Evolutionary conservation across 1,284 basidiomycete genomes (phyloP), one percentile per base, ranked within the genome.

Genomic region (Ustilago bromivora): DNA sequence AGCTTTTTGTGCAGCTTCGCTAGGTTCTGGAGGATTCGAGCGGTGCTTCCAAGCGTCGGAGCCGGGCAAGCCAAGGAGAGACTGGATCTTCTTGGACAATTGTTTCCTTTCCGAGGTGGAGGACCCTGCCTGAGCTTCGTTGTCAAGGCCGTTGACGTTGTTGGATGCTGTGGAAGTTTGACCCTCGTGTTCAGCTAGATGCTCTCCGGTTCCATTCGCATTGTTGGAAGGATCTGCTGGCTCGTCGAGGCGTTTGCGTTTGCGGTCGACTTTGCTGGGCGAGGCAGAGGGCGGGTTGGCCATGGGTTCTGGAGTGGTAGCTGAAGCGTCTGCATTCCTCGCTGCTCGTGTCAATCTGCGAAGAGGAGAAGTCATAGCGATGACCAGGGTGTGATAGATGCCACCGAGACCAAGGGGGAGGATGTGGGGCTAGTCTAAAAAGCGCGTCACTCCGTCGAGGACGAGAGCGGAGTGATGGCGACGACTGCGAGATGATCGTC

Each of bases 221-320:
- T 55, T 32, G 52, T 43, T 53, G 40, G 61, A 34, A 13, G 56
- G n/a, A 3, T 66, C 63, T 11, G 32, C n/a, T 19, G 47, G 40
- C 8, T 71, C 74, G 15, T 76, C 74, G 6, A 15, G 47, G 43
- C 69, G 68, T 47, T 71, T 76, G 19, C 74, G 74, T 47, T 71
- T 76, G 51, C 74, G 74, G 31, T 76, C 74, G 35, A 52, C 10
- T 36, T 76, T 76, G 55, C 34, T 71, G 1, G 74, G 74, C 4
- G 74, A 76, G 17, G 34, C 31, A 12, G 74, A 68, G 5, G 74
- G 69, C 35, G 74, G 65, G 15, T 57, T 19, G 17, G 54, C 55
- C 35, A 57, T 36, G 7, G 74, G 74, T n/a, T 76, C 74, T 41
- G 74, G 74, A 28, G 73, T 68, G n/a, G 68, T 67, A 32, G 43